phyloP scores from a whole-genome alignment of 176 grass and related monocot species.

The Thalia dealbata region DNA sequence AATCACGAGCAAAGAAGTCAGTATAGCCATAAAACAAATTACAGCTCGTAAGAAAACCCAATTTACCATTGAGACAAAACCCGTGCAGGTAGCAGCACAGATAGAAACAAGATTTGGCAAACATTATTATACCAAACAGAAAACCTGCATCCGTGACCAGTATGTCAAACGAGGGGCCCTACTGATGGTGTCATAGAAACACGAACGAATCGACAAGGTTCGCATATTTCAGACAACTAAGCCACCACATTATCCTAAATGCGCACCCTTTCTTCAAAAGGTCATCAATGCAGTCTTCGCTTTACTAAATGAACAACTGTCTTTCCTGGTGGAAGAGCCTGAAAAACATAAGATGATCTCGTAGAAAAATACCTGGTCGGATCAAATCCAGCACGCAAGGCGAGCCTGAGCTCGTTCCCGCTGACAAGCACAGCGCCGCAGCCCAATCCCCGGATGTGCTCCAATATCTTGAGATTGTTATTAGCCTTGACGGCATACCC shows the following conservation, averaged over 20 bases:
- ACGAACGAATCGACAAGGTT: not conserved
- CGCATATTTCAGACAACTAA: not conserved
- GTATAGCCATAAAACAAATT: not conserved
- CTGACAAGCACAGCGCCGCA: slow-evolving; percentile 91
- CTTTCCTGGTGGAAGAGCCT: not conserved
- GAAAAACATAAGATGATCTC: not conserved
- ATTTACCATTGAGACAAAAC: not conserved
- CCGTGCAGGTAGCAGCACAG: not conserved
- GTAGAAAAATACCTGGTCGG: slow-evolving; percentile 35
- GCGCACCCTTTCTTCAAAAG: not conserved
- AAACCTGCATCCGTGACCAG: not conserved
- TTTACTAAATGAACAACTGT: not conserved
- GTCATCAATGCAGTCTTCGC: not conserved
- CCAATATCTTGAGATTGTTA: slow-evolving; percentile 70
- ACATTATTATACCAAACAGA: not conserved
- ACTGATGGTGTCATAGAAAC: not conserved
- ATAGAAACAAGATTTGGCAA: not conserved
- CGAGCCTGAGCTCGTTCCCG: slow-evolving; percentile 82
- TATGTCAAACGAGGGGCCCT: not conserved
- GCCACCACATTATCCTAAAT: not conserved
- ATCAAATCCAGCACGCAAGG: slow-evolving; percentile 60
- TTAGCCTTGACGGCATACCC: slow-evolving; percentile 95
- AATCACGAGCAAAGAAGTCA: not conserved
- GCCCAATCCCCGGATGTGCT: slow-evolving; percentile 56
- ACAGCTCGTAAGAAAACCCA: not conserved